Evolutionary conservation across 192 early-diverging fungal genomes (phyloP).

Genomic region (Dissophora globulifera): DNA sequence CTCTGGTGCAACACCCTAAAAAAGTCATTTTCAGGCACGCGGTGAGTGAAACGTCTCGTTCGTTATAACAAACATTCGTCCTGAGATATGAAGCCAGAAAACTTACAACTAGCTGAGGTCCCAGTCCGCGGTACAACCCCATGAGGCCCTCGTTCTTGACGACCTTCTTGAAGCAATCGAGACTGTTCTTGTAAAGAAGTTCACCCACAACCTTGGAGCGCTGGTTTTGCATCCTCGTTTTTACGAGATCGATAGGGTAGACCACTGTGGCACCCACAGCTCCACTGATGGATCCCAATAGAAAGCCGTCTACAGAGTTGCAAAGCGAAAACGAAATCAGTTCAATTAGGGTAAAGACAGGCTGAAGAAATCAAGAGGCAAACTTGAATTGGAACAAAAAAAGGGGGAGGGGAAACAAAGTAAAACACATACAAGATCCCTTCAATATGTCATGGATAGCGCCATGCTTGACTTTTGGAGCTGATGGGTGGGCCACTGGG

Average conservation of each 20-base stretch:
- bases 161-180: conserved; percentile 97
- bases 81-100: too few relatives aligned
- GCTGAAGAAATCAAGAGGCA: too few relatives aligned
- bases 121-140: conserved; percentile 92
- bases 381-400: neutral
- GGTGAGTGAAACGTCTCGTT: too few relatives aligned
- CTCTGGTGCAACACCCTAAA: conserved; percentile 90
- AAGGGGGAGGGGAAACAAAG: neutral
- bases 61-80: too few relatives aligned
- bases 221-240: conserved; percentile 99
- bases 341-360: too few relatives aligned
- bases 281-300: conserved; percentile 92
- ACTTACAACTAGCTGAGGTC: conserved; percentile 85
- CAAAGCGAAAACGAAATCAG: neutral
- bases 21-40: neutral
- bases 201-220: conserved; percentile 90
- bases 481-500: conserved; percentile 18
- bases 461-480: conserved; percentile 26
- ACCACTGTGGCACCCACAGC: conserved; percentile 94
- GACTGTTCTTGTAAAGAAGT: conserved; percentile 92
- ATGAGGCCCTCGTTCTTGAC: conserved; percentile 88
- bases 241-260: conserved; percentile 99
- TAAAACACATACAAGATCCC: conserved; percentile 33
- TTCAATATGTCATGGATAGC: conserved; percentile 36
- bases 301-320: conserved; percentile 35